phyloP scores from a whole-genome alignment of 2,329 filamentous ascomycete genomes.

The Plectosphaerella sp. region DNA sequence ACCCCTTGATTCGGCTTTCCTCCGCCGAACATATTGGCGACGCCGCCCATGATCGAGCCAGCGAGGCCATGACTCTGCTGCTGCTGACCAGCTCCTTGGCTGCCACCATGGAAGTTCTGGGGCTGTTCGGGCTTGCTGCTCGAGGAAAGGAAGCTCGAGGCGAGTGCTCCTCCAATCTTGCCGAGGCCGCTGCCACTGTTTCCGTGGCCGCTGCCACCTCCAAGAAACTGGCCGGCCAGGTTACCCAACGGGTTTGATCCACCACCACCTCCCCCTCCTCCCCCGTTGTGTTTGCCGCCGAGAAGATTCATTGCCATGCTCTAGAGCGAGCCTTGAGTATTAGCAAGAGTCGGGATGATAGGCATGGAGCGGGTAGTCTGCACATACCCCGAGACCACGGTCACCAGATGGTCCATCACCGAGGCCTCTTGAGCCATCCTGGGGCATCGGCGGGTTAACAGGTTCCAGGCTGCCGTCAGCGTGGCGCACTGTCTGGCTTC shows the following conservation, averaged over 20 bases:
- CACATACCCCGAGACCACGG: constrained; percentile 61
- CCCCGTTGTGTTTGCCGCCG: constrained; percentile 38
- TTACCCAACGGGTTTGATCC: constrained; percentile 37
- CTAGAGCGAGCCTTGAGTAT: constrained; percentile 27
- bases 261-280: constrained; percentile 25
- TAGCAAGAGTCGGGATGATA: not conserved
- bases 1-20: constrained; percentile 38
- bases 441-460: constrained; percentile 43
- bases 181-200: constrained; percentile 33
- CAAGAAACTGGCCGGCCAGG: constrained; percentile 42
- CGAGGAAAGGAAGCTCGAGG: constrained; percentile 49
- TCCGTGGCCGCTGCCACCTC: constrained; percentile 18
- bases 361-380: constrained; percentile 6
- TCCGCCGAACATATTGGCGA: constrained; percentile 47
- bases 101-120: constrained; percentile 44
- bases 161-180: constrained; percentile 53
- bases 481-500: constrained; percentile 56
- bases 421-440: constrained; percentile 40
- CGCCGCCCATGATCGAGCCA: constrained; percentile 50
- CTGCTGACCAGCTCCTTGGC: constrained; percentile 23
- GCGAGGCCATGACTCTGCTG: constrained; percentile 43
- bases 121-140: constrained; percentile 40
- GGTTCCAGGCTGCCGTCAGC: constrained; percentile 59
- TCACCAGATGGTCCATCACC: constrained; percentile 51
- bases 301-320: constrained; percentile 59